A percentile compares a stretch with the other conserved stretches of the same genome.
These are phyloP conservation scores for Tuctoria greenei DNA, from an alignment of 176 grass and related monocot genomes.

Conservation along the genomic window DNA sequence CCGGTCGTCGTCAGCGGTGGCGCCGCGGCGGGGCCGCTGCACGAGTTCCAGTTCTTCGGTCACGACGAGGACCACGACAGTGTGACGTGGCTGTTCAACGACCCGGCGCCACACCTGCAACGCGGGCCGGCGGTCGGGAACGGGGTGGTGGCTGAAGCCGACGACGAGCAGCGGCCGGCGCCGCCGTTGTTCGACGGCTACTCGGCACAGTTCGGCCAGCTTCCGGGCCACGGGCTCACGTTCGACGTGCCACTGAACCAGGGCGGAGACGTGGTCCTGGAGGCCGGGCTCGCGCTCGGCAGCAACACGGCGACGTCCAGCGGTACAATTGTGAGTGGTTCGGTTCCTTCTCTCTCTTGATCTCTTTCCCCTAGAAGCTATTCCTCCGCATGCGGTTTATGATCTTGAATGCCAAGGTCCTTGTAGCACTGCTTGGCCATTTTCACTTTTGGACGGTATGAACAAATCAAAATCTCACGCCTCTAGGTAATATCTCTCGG, in stretches of 20 bases:
- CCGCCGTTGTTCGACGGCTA: constrained; percentile 43
- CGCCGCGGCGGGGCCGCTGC: constrained; percentile 39
- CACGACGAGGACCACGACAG: constrained; percentile 61
- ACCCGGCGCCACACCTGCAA: constrained; percentile 41
- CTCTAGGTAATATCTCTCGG: background rate
- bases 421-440: background rate
- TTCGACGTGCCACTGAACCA: constrained; percentile 51
- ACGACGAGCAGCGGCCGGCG: constrained; percentile 32
- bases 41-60: constrained; percentile 87
- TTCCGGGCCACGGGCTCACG: constrained; percentile 44
- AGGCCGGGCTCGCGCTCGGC: constrained; percentile 38
- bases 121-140: constrained; percentile 52
- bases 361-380: background rate
- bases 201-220: constrained; percentile 42
- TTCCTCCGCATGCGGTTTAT: background rate
- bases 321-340: constrained; percentile 58
- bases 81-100: constrained; percentile 64
- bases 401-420: background rate
- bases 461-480: background rate
- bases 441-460: background rate
- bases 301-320: constrained; percentile 31
- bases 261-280: constrained; percentile 17
- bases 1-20: background rate
- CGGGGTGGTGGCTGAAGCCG: background rate
- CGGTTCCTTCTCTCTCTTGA: too few species aligned